Base-by-base conservation (phyloP, 2,329 filamentous ascomycete species). In the Sporothrix inflata region DNA sequence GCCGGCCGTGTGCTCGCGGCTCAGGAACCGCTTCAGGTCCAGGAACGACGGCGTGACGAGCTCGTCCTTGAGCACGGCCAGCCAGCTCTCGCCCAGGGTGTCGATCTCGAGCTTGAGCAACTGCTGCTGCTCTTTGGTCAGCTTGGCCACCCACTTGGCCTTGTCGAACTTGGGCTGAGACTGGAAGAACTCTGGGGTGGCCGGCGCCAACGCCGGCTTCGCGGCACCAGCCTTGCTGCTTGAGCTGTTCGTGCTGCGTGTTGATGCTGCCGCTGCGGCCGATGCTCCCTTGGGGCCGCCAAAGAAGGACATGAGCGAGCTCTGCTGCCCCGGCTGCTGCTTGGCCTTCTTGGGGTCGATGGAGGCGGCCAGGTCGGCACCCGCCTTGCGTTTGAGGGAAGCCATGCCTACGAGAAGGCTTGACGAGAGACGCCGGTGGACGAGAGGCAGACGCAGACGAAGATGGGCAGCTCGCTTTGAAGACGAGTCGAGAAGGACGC, bases 301-400 rank as follows among this genome's bases (percentile, higher is more conserved):
- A 78, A 99, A 98, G 86, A 98, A 98, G 19, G 94, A 92, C 38
- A 91, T 94, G 79, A 99, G 97, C 83, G 87, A 94, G 74, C 86
- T 89, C 86, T 94, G 74, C 86, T 70, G 71, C 5, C 57, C 38
- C 60, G 38, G 60, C 38, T 60, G 21, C 47, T 66, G 89, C 78
- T 96, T 94, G 73, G 89, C 79, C 80, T 94, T 94, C 81, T 94
- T 94, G 61, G 85, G 78, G 57, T 91, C 89, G 0, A 80, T 75
- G 38, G 80, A 81, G 12, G 82, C 78, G 1, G 73, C 67, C 45
- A 73, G 60, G 27, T 84, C 78, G 71, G 84, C 83, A 72, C 81
- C 84, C 57, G 87, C 87, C 82, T 92, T 92, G 76, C 92, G 90
- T 83, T 94, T 94, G 74, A 89, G 82, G 12, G 86, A 84, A 4